Evolutionary conservation across 1,284 basidiomycete species (phyloP), one percentile per base, ranked within the genome.

Genomic region (Sparassis latifolia): DNA sequence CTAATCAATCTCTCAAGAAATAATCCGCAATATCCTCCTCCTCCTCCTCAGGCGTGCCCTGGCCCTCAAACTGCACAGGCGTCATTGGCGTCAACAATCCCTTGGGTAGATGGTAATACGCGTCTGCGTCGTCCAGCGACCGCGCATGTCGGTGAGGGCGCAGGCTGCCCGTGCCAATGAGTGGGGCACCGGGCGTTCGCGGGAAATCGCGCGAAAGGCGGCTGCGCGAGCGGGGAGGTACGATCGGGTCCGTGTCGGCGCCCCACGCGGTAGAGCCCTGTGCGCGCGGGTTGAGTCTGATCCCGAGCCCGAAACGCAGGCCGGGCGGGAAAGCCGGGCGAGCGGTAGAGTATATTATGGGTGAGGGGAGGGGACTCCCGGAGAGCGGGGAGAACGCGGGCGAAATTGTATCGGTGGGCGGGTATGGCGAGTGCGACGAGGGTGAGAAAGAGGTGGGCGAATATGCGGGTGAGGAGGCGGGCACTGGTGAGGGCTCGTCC

Each of bases 161-260:
- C 35, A 37, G 51, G 39, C 52, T 55, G 28, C 27, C 33, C 50
- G 35, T 37, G 47, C 44, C 42, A 41, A 28, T 27, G 39, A 49
- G 39, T 20, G 55, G 55, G 37, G 58, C 55, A 20, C 58, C 58
- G 10, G 58, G 56, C 30, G 58, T 58, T 37, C 58, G 56, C 37
- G 52, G 55, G 46, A 56, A 48, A 38, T 48, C 31, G 47, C 40
- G 7, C 5, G 29, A 6, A 39, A 1, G 2, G 7, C 35, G 9
- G 9, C 38, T 12, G 7, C 10, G 10, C 4, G 55, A 32, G 29
- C 12, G 45, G 48, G 45, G 39, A 50, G 40, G 10, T 6, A 42
- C 7, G 9, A 6, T 5, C 40, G 40, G 9, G n/a, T n/a, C 10
- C 40, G 6, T 42, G 40, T 9, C 6, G 9, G 9, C 40, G 40